phyloP scores from a whole-genome alignment of 2,329 filamentous ascomycete species.

The Talaromyces sp. region DNA sequence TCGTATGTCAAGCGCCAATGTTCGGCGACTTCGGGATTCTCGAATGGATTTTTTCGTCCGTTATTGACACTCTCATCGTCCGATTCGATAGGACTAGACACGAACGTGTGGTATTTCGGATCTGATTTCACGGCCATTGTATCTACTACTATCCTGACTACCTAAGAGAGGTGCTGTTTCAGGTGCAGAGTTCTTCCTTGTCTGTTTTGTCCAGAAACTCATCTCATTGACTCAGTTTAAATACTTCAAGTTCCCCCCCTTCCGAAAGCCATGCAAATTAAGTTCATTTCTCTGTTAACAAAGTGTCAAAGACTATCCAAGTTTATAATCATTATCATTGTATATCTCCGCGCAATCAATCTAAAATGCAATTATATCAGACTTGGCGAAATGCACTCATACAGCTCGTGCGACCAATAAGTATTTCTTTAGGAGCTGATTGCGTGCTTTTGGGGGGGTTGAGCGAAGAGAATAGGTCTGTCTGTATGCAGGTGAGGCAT shows the following conservation, averaged over 20 bases:
- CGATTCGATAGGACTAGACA: background rate
- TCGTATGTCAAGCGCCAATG: conserved; percentile 53
- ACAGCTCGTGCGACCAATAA: background rate
- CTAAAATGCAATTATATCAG: background rate
- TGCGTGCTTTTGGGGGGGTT: background rate
- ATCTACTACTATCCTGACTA: background rate
- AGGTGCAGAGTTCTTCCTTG: background rate
- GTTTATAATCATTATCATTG: background rate
- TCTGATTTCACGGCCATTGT: background rate
- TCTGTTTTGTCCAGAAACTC: background rate
- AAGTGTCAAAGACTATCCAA: background rate
- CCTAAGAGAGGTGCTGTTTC: background rate
- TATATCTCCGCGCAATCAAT: background rate
- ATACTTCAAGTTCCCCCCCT: background rate
- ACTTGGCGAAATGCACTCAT: conserved; percentile 1
- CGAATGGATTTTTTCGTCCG: conserved; percentile 37
- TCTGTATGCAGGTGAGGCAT: background rate
- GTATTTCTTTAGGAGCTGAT: background rate
- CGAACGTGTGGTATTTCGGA: background rate
- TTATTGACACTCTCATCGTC: background rate
- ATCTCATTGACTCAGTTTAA: background rate
- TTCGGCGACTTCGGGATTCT: conserved; percentile 49
- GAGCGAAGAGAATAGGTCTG: background rate
- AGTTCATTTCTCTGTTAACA: background rate
- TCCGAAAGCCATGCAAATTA: background rate